Evolutionary conservation across 1,284 basidiomycete genomes (phyloP).

Genomic region (Marasmius oreades): DNA sequence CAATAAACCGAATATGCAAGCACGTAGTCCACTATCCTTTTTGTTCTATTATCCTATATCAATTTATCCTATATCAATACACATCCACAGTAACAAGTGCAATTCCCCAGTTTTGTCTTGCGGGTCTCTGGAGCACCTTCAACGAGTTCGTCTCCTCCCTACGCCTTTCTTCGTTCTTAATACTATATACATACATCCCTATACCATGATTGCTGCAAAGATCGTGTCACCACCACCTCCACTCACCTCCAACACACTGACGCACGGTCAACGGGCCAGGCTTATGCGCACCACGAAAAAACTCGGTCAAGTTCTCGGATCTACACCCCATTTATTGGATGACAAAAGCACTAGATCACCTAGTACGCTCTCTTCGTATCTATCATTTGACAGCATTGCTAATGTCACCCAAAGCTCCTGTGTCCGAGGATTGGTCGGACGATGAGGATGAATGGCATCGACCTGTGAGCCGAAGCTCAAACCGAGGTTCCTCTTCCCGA

Average conservation of each 20-base stretch:
- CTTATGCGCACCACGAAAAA: conserved; percentile 59
- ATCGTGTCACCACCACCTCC: conserved; percentile 53
- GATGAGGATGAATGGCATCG: conserved; percentile 7
- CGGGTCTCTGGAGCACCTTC: conserved; percentile 3
- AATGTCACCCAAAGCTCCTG: background rate
- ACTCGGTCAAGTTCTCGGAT: conserved; percentile 56
- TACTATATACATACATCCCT: background rate
- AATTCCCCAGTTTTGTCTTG: background rate
- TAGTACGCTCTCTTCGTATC: conserved; percentile 21
- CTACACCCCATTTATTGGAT: conserved; percentile 59
- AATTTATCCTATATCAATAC: background rate
- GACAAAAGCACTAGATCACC: conserved; percentile 12
- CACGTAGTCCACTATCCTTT: background rate
- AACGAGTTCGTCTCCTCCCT: background rate
- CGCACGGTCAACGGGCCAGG: conserved; percentile 48
- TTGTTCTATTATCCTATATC: background rate
- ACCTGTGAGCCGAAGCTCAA: conserved; percentile 8
- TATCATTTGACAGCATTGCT: background rate
- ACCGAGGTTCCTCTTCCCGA: conserved; percentile 2
- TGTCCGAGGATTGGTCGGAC: conserved; percentile 5
- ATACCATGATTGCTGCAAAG: conserved; percentile 19
- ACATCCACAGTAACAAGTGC: background rate
- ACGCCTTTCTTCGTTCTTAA: background rate
- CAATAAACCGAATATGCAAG: background rate
- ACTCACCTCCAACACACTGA: conserved; percentile 57